A percentile compares a stretch with the other conserved stretches of the same genome.
phyloP scores from a whole-genome alignment of 768 basidiomycete species.

The Epithele typhae region DNA sequence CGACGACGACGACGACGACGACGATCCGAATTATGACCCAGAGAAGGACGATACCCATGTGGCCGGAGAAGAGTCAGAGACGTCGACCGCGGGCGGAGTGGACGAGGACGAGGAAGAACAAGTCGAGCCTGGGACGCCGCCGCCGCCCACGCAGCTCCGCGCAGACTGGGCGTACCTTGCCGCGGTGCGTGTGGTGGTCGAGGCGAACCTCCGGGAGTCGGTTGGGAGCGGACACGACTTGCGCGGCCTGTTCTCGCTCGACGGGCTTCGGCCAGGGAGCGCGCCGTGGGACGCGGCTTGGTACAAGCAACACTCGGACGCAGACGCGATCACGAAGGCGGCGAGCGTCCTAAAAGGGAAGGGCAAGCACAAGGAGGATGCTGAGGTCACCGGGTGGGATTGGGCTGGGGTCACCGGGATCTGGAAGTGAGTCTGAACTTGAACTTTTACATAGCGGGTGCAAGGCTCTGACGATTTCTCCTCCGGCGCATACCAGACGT shows the following conservation, averaged over 20 bases:
- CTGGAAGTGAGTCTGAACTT: slow-evolving; percentile 50
- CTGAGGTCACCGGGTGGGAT: slow-evolving; percentile 44
- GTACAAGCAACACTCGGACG: background rate
- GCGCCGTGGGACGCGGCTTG: slow-evolving; percentile 19
- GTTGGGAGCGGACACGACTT: slow-evolving; percentile 23
- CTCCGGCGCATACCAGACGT: slow-evolving; percentile 39
- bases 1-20: background rate
- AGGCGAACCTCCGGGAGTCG: slow-evolving; percentile 44
- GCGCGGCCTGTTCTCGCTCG: slow-evolving; percentile 23
- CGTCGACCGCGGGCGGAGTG: background rate
- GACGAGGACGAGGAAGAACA: background rate
- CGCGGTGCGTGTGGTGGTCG: slow-evolving; percentile 46
- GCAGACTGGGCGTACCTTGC: slow-evolving; percentile 50
- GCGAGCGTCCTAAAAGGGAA: background rate
- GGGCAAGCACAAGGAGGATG: slow-evolving; percentile 9
- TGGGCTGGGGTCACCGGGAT: slow-evolving; percentile 54
- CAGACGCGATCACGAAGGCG: background rate
- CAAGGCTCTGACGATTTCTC: too few relatives aligned
- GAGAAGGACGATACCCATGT: slow-evolving; percentile 3
- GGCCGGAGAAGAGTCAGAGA: background rate
- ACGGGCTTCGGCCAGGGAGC: slow-evolving; percentile 23
- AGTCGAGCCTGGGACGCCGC: background rate
- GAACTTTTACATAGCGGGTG: too few relatives aligned
- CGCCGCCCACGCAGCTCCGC: slow-evolving; percentile 23
- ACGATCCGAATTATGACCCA: slow-evolving; percentile 1